Evolutionary conservation across 129 eudicot species (phyloP).

Genomic region (Scalesia atractyloides): DNA sequence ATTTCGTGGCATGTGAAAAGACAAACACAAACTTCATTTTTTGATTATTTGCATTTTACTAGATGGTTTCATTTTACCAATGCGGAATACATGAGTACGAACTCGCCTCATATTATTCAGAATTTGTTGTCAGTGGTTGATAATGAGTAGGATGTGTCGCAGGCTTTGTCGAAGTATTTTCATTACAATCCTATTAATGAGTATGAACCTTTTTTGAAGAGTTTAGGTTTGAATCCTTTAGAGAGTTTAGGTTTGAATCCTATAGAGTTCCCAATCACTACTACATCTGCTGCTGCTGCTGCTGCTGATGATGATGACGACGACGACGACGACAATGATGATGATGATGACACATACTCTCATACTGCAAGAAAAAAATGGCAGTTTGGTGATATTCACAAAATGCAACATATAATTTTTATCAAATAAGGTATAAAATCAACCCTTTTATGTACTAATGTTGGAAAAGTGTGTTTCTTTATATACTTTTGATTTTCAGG

Average conservation of each 20-base stretch:
- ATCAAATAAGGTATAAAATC: no score
- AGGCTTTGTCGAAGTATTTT: slow-evolving; percentile 61
- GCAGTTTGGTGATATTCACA: no score
- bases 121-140: slow-evolving; percentile 59
- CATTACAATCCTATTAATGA: slow-evolving; percentile 74
- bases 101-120: slow-evolving; percentile 60
- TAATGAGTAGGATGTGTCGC: slow-evolving; percentile 50
- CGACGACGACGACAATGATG: no score
- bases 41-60: slow-evolving; percentile 69
- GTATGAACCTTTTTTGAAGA: slow-evolving; percentile 78
- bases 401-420: no score
- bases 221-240: slow-evolving; percentile 35
- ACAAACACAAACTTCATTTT: slow-evolving; percentile 68
- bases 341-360: no score
- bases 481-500: no score
- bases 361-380: no score
- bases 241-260: slow-evolving; percentile 33
- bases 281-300: no score
- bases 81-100: slow-evolving; percentile 74
- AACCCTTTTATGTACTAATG: no score
- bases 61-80: slow-evolving; percentile 67
- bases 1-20: slow-evolving; percentile 49
- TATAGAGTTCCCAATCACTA: slow-evolving; percentile 34
- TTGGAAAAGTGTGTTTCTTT: no score
- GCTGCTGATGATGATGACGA: no score